phyloP scores from a whole-genome alignment of 2,329 filamentous ascomycete genomes.

The Pseudofabraea citricarpa region DNA sequence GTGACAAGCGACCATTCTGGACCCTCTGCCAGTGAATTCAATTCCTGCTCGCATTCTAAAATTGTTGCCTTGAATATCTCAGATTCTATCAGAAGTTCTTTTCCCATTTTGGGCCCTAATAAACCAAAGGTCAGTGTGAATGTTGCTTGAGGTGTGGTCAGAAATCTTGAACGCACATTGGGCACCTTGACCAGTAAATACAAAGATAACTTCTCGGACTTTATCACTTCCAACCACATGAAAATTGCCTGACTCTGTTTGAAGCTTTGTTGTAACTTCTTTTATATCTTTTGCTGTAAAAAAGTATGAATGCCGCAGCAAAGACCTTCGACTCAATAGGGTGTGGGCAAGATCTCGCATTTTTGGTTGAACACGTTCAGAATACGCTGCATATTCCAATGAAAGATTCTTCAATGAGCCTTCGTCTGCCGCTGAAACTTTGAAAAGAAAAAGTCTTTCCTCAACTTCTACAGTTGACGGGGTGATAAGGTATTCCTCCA shows the following conservation, averaged over 20 bases:
- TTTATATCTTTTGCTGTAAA: background rate
- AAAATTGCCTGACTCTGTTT: no score
- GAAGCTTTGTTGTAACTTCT: background rate
- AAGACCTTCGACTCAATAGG: slow-evolving; percentile 11
- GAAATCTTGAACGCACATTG: slow-evolving; percentile 11
- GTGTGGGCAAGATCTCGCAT: slow-evolving; percentile 18
- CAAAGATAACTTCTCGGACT: slow-evolving; percentile 10
- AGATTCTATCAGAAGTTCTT: background rate
- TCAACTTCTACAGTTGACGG: background rate
- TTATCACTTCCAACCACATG: background rate
- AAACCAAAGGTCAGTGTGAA: background rate
- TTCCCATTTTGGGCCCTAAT: background rate
- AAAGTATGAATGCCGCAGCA: slow-evolving; percentile 12
- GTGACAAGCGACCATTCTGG: slow-evolving; percentile 6
- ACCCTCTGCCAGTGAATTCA: background rate
- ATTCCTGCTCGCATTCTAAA: background rate
- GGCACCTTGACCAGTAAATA: slow-evolving; percentile 24
- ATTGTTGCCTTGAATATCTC: background rate
- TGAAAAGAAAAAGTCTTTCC: slow-evolving; percentile 12
- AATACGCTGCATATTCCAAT: slow-evolving; percentile 3
- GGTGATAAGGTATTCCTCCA: slow-evolving; percentile 14
- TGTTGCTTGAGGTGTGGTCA: background rate
- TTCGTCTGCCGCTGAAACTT: slow-evolving; percentile 7
- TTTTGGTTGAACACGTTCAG: slow-evolving; percentile 3
- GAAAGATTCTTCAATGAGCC: slow-evolving; percentile 7